A percentile compares a stretch with the other conserved stretches of the same genome.
phyloP scores from a whole-genome alignment of 2,329 filamentous ascomycete genomes.

The Nigrospora sphaerica region DNA sequence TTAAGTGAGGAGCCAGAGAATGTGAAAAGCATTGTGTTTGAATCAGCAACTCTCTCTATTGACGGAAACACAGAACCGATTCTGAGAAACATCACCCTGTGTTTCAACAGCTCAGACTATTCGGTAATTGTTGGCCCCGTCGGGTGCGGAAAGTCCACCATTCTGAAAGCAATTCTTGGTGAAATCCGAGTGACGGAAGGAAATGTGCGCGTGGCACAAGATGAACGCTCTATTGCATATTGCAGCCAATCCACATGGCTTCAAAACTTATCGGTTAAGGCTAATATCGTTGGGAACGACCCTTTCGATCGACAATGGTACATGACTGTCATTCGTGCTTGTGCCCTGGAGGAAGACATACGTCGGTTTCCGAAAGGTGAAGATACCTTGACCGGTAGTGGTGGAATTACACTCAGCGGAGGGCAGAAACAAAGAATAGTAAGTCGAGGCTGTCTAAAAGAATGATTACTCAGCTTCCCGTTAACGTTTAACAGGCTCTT shows the following conservation, averaged over 20 bases:
- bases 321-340: conserved; percentile 6
- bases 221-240: not conserved
- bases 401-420: conserved; percentile 18
- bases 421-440: conserved; percentile 14
- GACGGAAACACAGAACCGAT: not conserved
- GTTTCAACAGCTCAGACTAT: not conserved
- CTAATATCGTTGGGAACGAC: conserved; percentile 8
- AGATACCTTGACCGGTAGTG: conserved; percentile 14
- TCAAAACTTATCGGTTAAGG: conserved; percentile 46
- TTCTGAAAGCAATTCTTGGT: not conserved
- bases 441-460: conserved; percentile 3
- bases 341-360: conserved; percentile 8
- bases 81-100: not conserved
- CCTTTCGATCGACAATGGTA: conserved; percentile 8
- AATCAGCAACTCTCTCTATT: not conserved
- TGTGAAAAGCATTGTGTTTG: not conserved
- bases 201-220: too few species aligned
- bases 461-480: too few species aligned
- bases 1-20: not conserved
- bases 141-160: not conserved
- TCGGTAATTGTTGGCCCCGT: not conserved
- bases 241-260: conserved; percentile 49
- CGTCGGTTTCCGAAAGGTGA: conserved; percentile 12
- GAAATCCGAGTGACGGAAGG: not conserved
- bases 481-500: not conserved